Conservation (phyloP, 176 grass and related monocot genomes). For the Lolium multiflorum region DNA sequence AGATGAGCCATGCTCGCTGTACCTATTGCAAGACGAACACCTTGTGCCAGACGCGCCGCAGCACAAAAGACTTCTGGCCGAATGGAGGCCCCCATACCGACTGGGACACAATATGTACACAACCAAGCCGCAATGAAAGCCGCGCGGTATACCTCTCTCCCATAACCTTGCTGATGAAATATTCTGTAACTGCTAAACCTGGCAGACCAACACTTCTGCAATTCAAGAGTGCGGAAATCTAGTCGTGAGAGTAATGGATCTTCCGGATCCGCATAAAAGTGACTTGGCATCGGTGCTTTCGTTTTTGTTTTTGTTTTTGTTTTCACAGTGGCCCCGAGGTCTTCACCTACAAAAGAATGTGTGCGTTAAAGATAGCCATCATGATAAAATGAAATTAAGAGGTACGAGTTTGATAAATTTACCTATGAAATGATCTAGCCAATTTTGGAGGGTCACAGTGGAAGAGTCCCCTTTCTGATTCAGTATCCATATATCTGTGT, state of each 20-base stretch:
- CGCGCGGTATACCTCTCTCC: background rate
- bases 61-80: background rate
- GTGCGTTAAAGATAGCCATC: too few species aligned
- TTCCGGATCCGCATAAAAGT: background rate
- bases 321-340: background rate
- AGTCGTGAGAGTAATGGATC: background rate
- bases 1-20: background rate
- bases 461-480: background rate
- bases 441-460: background rate
- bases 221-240: background rate
- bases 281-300: background rate
- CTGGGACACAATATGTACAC: background rate
- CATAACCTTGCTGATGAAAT: background rate
- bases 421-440: background rate
- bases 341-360: background rate
- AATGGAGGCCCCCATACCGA: background rate
- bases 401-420: background rate
- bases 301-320: too few species aligned
- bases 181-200: background rate
- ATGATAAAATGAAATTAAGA: background rate
- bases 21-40: background rate
- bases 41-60: background rate
- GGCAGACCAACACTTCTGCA: background rate
- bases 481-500: background rate
- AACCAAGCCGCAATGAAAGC: background rate